These are phyloP conservation scores for Hyaloperonospora brassicae DNA, from an alignment of 352 stramenopile species.

Conservation along the genomic window DNA sequence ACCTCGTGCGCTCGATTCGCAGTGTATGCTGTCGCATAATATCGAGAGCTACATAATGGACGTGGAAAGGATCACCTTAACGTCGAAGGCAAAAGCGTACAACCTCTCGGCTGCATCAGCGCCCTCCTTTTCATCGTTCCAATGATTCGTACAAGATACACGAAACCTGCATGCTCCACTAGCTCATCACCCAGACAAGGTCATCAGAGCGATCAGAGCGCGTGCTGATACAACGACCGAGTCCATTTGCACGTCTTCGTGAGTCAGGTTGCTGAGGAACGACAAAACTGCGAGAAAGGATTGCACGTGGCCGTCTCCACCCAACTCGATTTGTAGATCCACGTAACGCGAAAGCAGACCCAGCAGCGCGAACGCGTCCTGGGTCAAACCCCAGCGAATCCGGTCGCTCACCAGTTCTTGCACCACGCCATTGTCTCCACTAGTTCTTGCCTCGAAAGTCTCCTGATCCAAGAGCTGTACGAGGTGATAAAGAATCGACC, in stretches of 20 bases:
- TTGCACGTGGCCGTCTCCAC: constrained; percentile 42
- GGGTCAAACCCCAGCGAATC: constrained; percentile 33
- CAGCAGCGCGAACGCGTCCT: constrained; percentile 51
- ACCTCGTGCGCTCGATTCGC: no score
- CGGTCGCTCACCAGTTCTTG: constrained; percentile 22
- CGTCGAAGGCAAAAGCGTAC: no score
- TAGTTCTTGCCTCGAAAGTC: constrained; percentile 42
- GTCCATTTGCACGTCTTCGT: constrained; percentile 30
- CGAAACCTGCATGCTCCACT: no score
- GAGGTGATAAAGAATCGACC: constrained; percentile 58
- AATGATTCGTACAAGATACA: no score
- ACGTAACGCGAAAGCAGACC: constrained; percentile 57
- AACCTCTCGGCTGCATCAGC: no score
- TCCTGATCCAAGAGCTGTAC: constrained; percentile 49
- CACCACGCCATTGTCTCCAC: constrained; percentile 15
- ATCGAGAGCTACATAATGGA: no score
- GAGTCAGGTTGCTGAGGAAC: constrained; percentile 31
- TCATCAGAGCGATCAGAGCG: constrained; percentile 33
- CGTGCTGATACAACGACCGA: constrained; percentile 42
- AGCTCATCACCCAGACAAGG: constrained; percentile 12
- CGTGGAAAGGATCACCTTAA: no score
- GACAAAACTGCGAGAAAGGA: constrained; percentile 50
- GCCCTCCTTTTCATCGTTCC: no score
- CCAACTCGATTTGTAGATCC: constrained; percentile 47
- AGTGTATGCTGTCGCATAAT: no score